Percentiles rank a stretch among this genome's conserved stretches.
These are phyloP conservation scores for Emmonsiellopsis sp. DNA, from an alignment of 2,329 filamentous ascomycete species.

Conservation along the genomic window DNA sequence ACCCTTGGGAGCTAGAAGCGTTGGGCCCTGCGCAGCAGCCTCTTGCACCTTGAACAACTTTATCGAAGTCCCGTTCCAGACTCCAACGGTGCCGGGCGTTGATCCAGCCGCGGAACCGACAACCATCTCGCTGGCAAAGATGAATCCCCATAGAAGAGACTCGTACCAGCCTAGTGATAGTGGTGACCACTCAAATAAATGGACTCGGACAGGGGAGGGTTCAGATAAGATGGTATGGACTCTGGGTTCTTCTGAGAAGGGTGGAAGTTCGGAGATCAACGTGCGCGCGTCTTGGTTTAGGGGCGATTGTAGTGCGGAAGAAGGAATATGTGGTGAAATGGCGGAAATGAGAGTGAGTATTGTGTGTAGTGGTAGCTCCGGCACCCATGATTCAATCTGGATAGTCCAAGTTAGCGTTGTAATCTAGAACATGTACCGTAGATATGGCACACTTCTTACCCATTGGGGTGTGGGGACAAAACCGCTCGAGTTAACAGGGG, in stretches of 20 bases:
- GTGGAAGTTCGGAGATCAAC: constrained; percentile 33
- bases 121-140: constrained; percentile 85
- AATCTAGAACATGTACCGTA: not conserved
- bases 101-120: constrained; percentile 33
- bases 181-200: constrained; percentile 90
- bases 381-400: constrained; percentile 86
- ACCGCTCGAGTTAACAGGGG: constrained; percentile 40
- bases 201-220: constrained; percentile 62
- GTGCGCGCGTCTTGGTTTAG: constrained; percentile 31
- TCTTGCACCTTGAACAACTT: constrained; percentile 86
- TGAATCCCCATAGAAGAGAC: constrained; percentile 83
- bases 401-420: constrained; percentile 10
- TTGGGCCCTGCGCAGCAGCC: constrained; percentile 68
- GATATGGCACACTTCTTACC: constrained; percentile 32
- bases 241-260: constrained; percentile 41
- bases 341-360: constrained; percentile 65
- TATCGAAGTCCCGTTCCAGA: constrained; percentile 88
- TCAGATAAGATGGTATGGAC: constrained; percentile 61
- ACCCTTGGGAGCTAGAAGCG: constrained; percentile 72
- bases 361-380: constrained; percentile 79
- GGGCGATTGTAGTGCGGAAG: constrained; percentile 33
- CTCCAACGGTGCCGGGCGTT: constrained; percentile 74
- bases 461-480: constrained; percentile 76
- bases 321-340: constrained; percentile 43
- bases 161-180: constrained; percentile 92